A percentile compares a stretch with the other conserved stretches of the same genome.
Conservation (phyloP, 2,329 filamentous ascomycete species). For the Hortaea werneckii region DNA sequence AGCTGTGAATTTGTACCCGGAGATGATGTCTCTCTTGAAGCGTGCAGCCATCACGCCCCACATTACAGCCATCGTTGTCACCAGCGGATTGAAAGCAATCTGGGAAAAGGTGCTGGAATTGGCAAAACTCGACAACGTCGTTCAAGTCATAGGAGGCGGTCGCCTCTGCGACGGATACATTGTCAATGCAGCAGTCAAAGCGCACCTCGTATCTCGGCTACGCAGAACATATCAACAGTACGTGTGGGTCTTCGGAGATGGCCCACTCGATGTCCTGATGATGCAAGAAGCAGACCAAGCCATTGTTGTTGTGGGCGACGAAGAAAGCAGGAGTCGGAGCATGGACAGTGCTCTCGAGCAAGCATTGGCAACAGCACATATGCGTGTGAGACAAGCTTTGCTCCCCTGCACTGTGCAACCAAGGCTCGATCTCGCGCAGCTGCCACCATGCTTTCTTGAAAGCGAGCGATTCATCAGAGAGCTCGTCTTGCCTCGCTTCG, state of each 20-base stretch:
- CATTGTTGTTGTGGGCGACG: slow-evolving; percentile 45
- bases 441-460: slow-evolving; percentile 34
- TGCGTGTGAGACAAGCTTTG: slow-evolving; percentile 39
- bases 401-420: slow-evolving; percentile 31
- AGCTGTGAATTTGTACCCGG: slow-evolving; percentile 34
- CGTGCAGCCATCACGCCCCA: slow-evolving; percentile 22
- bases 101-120: slow-evolving; percentile 47
- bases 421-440: slow-evolving; percentile 31
- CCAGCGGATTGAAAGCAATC: slow-evolving; percentile 42
- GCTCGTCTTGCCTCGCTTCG: background rate
- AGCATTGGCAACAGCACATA: slow-evolving; percentile 32
- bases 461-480: no score
- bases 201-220: slow-evolving; percentile 35
- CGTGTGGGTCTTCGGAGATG: slow-evolving; percentile 51
- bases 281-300: slow-evolving; percentile 42
- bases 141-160: slow-evolving; percentile 43
- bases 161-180: slow-evolving; percentile 39
- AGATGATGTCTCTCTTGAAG: slow-evolving; percentile 39
- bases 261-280: slow-evolving; percentile 50
- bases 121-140: slow-evolving; percentile 34
- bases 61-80: slow-evolving; percentile 43
- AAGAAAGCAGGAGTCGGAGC: slow-evolving; percentile 36
- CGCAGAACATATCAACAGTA: slow-evolving; percentile 24
- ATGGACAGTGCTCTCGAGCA: slow-evolving; percentile 41
- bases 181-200: slow-evolving; percentile 44